A percentile compares a stretch with the other conserved stretches of the same genome.
Conservation (phyloP, 192 early-diverging fungal species). For the Umbelopsis ramanniana region DNA sequence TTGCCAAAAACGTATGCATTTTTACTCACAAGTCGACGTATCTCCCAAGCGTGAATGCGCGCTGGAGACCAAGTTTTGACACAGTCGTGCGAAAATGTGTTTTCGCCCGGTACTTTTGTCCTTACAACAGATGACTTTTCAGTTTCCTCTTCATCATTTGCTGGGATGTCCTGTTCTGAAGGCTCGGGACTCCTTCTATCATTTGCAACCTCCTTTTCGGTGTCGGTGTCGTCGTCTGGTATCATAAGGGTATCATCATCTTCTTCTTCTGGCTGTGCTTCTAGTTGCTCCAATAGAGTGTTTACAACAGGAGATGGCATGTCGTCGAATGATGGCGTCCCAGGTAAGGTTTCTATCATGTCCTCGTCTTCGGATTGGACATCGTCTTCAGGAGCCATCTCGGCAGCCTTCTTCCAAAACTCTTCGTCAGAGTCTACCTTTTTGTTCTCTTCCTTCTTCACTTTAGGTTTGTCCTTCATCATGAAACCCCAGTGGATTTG, state of each 20-base stretch:
- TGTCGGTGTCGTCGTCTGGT: neutral
- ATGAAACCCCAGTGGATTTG: neutral
- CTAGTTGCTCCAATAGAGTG: neutral
- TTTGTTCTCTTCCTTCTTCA: neutral
- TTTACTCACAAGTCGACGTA: constrained; percentile 28
- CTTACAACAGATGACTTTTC: neutral
- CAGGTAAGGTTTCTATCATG: neutral
- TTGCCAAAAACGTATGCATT: neutral
- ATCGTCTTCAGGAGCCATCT: neutral
- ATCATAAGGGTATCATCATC: constrained; percentile 16
- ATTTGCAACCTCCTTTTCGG: neutral
- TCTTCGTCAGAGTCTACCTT: neutral
- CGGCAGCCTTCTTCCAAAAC: neutral
- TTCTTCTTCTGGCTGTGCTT: constrained; percentile 3
- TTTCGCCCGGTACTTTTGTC: constrained; percentile 34
- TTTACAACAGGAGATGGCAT: constrained; percentile 14
- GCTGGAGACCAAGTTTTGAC: constrained; percentile 51
- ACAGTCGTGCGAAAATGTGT: constrained; percentile 46
- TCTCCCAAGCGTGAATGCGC: constrained; percentile 57
- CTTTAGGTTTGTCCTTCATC: neutral
- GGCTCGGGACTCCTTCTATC: neutral
- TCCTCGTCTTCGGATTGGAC: neutral
- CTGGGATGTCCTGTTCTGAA: neutral
- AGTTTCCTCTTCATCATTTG: neutral
- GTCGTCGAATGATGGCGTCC: neutral